These are phyloP conservation scores for Blepharisma undulans DNA, from an alignment of 169 alveolate genomes.

Conservation along the genomic window DNA sequence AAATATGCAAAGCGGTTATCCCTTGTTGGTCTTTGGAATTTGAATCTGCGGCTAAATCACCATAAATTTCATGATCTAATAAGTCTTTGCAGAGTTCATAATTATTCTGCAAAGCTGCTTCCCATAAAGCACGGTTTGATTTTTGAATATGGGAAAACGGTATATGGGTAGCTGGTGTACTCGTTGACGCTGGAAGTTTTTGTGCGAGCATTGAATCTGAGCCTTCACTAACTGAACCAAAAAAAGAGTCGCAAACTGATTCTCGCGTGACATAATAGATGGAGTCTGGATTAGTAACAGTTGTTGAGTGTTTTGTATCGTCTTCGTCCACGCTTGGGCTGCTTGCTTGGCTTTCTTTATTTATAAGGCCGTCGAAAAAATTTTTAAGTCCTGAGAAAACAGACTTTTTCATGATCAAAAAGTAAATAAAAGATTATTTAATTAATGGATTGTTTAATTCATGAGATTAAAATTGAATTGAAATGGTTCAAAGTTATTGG, in stretches of 20 bases:
- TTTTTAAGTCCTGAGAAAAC: no score
- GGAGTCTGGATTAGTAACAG: neutral
- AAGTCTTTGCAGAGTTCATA: neutral
- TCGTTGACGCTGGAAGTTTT: neutral
- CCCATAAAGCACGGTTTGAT: neutral
- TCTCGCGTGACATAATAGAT: no score
- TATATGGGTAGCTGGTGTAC: neutral
- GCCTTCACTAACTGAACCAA: constrained; percentile 6
- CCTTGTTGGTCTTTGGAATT: neutral
- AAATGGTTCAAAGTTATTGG: no score
- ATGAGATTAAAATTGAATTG: no score
- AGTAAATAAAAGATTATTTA: no score
- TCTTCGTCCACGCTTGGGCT: no score
- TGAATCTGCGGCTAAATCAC: neutral
- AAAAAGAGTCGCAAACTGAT: neutral
- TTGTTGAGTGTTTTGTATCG: neutral
- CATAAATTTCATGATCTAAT: neutral
- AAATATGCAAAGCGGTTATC: constrained; percentile 53
- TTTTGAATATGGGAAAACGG: neutral
- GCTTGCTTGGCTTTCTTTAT: no score
- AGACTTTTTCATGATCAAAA: no score
- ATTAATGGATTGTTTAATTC: no score
- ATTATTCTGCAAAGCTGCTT: neutral
- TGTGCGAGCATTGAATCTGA: constrained; percentile 14
- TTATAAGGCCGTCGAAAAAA: no score